Conservation (phyloP, 495 filamentous ascomycete genomes). For the Friedmanniomyces endolithicus region DNA sequence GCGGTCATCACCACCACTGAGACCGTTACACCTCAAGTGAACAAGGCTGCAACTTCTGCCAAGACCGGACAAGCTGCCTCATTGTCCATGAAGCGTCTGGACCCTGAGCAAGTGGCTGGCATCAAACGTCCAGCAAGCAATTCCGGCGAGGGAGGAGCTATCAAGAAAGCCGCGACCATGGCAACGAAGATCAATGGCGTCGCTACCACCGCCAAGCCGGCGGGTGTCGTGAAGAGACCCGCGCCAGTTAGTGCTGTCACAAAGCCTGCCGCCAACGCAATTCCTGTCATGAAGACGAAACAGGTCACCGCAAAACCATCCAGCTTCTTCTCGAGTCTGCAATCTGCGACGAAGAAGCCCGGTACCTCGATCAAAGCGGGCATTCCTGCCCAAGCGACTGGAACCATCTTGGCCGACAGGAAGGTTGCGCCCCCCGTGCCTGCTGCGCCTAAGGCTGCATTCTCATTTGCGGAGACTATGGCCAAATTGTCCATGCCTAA, state of each 20-base stretch:
- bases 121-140: constrained; percentile 32
- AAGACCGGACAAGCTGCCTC: constrained; percentile 29
- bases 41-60: constrained; percentile 32
- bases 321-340: constrained; percentile 45
- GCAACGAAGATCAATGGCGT: constrained; percentile 34
- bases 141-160: constrained; percentile 34
- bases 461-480: constrained; percentile 41
- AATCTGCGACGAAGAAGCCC: constrained; percentile 49
- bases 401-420: constrained; percentile 17
- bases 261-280: constrained; percentile 16
- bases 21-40: constrained; percentile 10
- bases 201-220: constrained; percentile 16
- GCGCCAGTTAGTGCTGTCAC: not conserved
- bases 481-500: constrained; percentile 55
- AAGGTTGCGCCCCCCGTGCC: constrained; percentile 29
- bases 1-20: constrained; percentile 33
- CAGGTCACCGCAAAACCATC: constrained; percentile 45
- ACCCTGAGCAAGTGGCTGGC: constrained; percentile 30
- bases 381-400: constrained; percentile 10
- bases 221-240: constrained; percentile 22
- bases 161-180: constrained; percentile 26
- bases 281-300: constrained; percentile 37
- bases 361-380: constrained; percentile 38
- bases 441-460: constrained; percentile 29
- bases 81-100: constrained; percentile 21